Percentiles rank a stretch among this genome's conserved stretches.
phyloP scores from a whole-genome alignment of 495 filamentous ascomycete genomes.

The Penicillium fimorum region DNA sequence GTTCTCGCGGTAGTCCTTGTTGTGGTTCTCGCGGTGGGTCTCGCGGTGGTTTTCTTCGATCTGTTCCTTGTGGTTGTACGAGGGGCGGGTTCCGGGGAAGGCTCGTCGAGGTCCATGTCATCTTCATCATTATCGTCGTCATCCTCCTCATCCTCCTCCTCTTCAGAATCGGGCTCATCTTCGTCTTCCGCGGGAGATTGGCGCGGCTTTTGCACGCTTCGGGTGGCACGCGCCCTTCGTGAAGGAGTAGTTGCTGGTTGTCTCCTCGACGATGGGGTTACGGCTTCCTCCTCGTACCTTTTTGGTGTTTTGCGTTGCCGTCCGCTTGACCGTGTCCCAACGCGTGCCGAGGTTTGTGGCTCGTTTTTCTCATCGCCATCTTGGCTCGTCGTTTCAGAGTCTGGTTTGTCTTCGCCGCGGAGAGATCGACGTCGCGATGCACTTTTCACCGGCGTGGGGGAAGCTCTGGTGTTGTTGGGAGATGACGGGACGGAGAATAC shows the following conservation, averaged over 20 bases:
- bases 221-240: conserved; percentile 23
- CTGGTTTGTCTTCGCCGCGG: conserved; percentile 12
- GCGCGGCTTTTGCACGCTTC: conserved; percentile 25
- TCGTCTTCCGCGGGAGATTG: conserved; percentile 15
- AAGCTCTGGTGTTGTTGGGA: conserved; percentile 16
- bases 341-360: conserved; percentile 26
- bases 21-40: conserved; percentile 15
- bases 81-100: conserved; percentile 19
- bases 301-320: conserved; percentile 43
- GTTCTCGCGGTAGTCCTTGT: conserved; percentile 17
- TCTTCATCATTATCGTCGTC: conserved; percentile 15
- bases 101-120: conserved; percentile 24
- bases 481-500: conserved; percentile 23
- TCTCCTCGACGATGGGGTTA: conserved; percentile 27
- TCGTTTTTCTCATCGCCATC: conserved; percentile 13
- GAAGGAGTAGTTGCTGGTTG: conserved; percentile 23
- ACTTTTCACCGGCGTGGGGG: conserved; percentile 17
- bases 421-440: conserved; percentile 32
- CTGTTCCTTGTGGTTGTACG: conserved; percentile 28
- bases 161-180: conserved; percentile 15
- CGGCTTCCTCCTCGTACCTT: conserved; percentile 34
- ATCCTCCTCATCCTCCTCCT: conserved; percentile 21
- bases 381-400: conserved; percentile 5
- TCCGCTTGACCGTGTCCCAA: conserved; percentile 37
- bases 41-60: conserved; percentile 29